These are phyloP conservation scores for Cytidiella melzeri DNA, from an alignment of 768 basidiomycete genomes.

Conservation along the genomic window DNA sequence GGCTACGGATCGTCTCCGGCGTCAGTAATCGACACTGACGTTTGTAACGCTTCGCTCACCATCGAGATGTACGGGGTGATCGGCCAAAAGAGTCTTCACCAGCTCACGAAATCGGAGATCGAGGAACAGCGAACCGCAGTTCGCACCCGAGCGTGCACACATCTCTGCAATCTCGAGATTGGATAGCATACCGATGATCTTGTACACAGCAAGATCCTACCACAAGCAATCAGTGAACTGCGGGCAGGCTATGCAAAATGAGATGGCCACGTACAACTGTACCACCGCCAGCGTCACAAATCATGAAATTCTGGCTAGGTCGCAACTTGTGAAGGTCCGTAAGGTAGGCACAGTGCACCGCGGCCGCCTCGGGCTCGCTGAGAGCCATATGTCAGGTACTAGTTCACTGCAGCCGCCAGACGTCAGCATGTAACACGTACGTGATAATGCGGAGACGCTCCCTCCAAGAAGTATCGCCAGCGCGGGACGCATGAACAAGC, in stretches of 20 bases:
- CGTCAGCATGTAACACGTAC: constrained; percentile 23
- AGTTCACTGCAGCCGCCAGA: not conserved
- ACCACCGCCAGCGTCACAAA: constrained; percentile 86
- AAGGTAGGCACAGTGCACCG: constrained; percentile 80
- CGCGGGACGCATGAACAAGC: constrained; percentile 63
- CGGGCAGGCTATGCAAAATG: not conserved
- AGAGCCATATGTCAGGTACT: not conserved
- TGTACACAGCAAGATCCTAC: constrained; percentile 42
- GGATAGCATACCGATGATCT: constrained; percentile 72
- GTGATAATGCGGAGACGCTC: constrained; percentile 83
- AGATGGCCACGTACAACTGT: constrained; percentile 44
- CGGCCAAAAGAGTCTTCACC: constrained; percentile 67
- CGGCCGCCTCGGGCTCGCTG: constrained; percentile 79
- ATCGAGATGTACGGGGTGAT: constrained; percentile 83
- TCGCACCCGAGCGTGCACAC: constrained; percentile 81
- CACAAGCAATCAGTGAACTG: not conserved
- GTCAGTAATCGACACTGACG: not conserved
- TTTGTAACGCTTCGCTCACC: constrained; percentile 38
- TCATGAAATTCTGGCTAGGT: constrained; percentile 80
- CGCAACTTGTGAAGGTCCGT: constrained; percentile 75
- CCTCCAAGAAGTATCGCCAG: constrained; percentile 70
- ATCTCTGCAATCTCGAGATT: constrained; percentile 91
- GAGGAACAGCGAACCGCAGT: constrained; percentile 82
- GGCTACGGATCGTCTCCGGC: no score
- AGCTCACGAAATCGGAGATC: constrained; percentile 83